Evolutionary conservation across 176 grass and related monocot species (phyloP).

Genomic region (Juncus effusus): DNA sequence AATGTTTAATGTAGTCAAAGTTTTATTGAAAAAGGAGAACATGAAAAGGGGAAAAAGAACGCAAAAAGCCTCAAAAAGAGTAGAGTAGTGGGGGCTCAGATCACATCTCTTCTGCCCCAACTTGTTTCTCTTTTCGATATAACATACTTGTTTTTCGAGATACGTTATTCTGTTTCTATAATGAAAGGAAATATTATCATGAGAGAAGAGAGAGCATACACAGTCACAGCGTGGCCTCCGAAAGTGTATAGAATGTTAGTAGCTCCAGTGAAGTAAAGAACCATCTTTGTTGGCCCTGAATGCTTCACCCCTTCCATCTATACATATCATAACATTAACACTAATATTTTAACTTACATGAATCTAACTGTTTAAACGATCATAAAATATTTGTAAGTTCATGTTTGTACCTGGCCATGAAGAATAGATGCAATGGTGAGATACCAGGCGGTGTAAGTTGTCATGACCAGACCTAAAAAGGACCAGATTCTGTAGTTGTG

Average conservation of each 20-base stretch:
- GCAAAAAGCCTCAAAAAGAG: slow-evolving; percentile 3
- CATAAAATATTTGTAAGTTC: background rate
- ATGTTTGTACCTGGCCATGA: slow-evolving; percentile 70
- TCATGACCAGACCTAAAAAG: slow-evolving; percentile 93
- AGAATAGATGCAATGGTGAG: slow-evolving; percentile 84
- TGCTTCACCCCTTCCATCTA: slow-evolving; percentile 93
- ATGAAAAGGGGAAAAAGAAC: slow-evolving; percentile 17
- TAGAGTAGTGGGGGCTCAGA: slow-evolving; percentile 15
- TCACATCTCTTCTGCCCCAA: background rate
- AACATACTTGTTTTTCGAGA: slow-evolving; percentile 3
- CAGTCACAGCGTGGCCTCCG: slow-evolving; percentile 95
- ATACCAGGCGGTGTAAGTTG: slow-evolving; percentile 98
- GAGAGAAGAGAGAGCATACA: slow-evolving; percentile 47
- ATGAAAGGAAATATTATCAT: background rate
- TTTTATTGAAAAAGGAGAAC: slow-evolving; percentile 18
- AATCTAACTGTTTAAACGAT: no score
- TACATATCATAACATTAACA: background rate
- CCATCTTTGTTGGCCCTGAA: slow-evolving; percentile 86
- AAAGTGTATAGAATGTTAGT: slow-evolving; percentile 99
- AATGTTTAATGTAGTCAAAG: slow-evolving; percentile 20
- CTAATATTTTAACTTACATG: background rate
- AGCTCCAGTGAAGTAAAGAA: slow-evolving; percentile 96
- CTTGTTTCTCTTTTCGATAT: background rate
- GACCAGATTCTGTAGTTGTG: slow-evolving; percentile 99
- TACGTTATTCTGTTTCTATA: background rate